phyloP scores from a whole-genome alignment of 305 asterid genomes.

The Fraxinus dipetala region DNA sequence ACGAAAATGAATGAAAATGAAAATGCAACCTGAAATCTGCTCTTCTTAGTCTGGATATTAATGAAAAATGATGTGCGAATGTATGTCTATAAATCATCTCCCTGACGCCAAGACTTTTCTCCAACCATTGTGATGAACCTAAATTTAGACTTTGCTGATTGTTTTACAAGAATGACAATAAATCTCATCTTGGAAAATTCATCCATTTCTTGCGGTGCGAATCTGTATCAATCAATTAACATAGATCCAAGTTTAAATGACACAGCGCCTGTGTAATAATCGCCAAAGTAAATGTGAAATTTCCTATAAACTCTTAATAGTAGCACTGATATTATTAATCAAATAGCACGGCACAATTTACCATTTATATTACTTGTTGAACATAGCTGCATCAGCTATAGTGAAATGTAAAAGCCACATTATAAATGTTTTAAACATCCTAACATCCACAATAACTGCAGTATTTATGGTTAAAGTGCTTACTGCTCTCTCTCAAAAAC shows the following conservation, averaged over 20 bases:
- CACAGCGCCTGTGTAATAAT: not conserved
- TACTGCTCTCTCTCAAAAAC: not conserved
- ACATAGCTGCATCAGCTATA: not conserved
- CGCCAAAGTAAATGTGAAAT: too few relatives aligned
- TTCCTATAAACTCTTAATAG: not conserved
- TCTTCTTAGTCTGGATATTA: slow-evolving; percentile 3
- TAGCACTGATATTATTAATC: not conserved
- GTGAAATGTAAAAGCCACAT: not conserved
- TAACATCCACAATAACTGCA: not conserved
- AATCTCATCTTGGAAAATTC: not conserved
- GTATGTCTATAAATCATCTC: not conserved
- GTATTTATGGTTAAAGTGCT: not conserved
- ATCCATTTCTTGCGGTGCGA: not conserved
- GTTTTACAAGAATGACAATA: not conserved
- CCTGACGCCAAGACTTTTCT: slow-evolving; percentile 14
- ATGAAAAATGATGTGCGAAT: not conserved
- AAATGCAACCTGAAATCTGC: not conserved
- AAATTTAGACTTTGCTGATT: not conserved
- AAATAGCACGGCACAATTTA: not conserved
- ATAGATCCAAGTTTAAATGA: not conserved
- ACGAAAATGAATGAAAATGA: not conserved
- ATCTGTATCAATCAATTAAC: not conserved
- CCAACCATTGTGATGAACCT: slow-evolving; percentile 6
- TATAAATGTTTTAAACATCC: slow-evolving; percentile 3
- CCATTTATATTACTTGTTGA: not conserved